A percentile compares a stretch with the other conserved stretches of the same genome.
Evolutionary conservation across 208 protist species (phyloP).

Genomic region (Acanthamoeba lenticulata): DNA sequence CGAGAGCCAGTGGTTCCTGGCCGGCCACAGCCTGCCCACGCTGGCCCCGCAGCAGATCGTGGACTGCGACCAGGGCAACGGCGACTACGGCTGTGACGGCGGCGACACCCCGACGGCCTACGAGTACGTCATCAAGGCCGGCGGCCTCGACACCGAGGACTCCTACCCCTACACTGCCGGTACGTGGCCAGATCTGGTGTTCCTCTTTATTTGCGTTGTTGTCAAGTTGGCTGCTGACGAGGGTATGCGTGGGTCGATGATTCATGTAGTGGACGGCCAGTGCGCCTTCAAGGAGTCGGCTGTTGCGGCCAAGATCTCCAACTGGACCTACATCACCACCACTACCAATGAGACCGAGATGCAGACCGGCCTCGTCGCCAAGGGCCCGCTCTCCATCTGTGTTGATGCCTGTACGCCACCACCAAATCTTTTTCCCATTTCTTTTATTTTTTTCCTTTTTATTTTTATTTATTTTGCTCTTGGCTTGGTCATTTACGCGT

Average conservation of each 20-base stretch:
- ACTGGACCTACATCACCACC: conserved; percentile 81
- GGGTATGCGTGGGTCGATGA: background rate
- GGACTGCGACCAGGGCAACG: conserved; percentile 88
- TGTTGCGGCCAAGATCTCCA: conserved; percentile 89
- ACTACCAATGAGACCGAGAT: conserved; percentile 90
- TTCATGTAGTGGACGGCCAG: conserved; percentile 65
- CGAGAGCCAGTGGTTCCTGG: conserved; percentile 89
- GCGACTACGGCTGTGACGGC: conserved; percentile 91
- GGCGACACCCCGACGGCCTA: conserved; percentile 92
- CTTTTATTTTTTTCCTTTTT: no score
- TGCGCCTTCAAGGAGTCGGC: conserved; percentile 80
- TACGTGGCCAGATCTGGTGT: background rate
- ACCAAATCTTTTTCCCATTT: no score
- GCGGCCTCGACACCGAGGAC: conserved; percentile 89
- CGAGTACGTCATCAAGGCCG: conserved; percentile 87
- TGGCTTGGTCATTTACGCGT: background rate
- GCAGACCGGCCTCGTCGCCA: conserved; percentile 83
- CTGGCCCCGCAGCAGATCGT: conserved; percentile 96
- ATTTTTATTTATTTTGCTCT: background rate
- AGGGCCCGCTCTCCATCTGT: conserved; percentile 92
- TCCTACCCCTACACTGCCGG: conserved; percentile 88
- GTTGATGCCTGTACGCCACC: conserved; percentile 84
- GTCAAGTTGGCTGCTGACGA: background rate
- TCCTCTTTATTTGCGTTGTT: background rate
- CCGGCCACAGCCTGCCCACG: conserved; percentile 83